These are phyloP conservation scores for Quercus phellos DNA, from an alignment of 331 rosid species.

Conservation along the genomic window DNA sequence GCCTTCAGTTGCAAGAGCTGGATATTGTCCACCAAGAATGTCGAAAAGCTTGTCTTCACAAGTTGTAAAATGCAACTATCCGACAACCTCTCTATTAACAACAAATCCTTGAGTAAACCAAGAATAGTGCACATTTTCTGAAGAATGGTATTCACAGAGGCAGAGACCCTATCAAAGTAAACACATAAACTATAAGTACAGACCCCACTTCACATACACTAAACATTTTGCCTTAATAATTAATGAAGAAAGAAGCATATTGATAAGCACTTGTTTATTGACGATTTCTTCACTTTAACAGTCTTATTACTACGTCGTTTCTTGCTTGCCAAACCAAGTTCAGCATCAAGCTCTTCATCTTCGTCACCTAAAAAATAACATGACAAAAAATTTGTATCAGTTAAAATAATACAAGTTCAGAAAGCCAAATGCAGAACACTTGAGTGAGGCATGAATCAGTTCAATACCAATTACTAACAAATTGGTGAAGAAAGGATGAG, in stretches of 20 bases:
- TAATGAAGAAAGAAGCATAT: conserved; percentile 9
- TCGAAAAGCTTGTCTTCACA: conserved; percentile 84
- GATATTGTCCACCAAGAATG: conserved; percentile 89
- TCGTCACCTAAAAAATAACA: conserved; percentile 56
- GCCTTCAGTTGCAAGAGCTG: conserved; percentile 97
- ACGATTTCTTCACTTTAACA: conserved; percentile 55
- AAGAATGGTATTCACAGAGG: conserved; percentile 75
- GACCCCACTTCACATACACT: conserved; percentile 15
- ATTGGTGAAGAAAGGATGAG: neutral
- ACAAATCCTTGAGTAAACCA: conserved; percentile 83
- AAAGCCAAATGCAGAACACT: neutral
- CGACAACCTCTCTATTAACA: conserved; percentile 85
- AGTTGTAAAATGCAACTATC: conserved; percentile 94
- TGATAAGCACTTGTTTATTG: conserved; percentile 60
- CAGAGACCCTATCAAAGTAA: conserved; percentile 62
- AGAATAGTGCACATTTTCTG: conserved; percentile 95
- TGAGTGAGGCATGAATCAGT: neutral
- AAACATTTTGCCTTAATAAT: conserved; percentile 10
- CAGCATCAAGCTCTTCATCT: conserved; percentile 67
- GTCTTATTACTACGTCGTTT: conserved; percentile 71
- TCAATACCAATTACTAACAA: neutral
- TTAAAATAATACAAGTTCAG: neutral
- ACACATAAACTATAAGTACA: conserved; percentile 11
- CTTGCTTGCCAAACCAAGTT: conserved; percentile 79
- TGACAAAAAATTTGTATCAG: conserved; percentile 7